A percentile compares a stretch with the other conserved stretches of the same genome.
phyloP scores from a whole-genome alignment of 495 filamentous ascomycete species.

The Trichoderma asperelloides region DNA sequence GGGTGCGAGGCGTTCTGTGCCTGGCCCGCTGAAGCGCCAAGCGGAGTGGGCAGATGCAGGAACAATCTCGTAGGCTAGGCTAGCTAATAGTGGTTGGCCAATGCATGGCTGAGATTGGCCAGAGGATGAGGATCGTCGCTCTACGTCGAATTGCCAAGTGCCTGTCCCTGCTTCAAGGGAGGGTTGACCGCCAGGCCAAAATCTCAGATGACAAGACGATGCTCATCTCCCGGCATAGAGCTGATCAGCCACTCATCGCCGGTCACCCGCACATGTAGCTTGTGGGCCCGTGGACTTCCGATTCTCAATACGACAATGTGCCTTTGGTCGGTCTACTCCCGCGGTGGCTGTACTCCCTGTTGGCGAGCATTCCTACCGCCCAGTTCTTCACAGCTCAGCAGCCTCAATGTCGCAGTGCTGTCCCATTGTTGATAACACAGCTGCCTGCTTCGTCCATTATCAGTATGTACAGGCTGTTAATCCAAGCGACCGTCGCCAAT shows the following conservation, averaged over 20 bases:
- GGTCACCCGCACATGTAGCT: not conserved
- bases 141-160: not conserved
- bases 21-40: not conserved
- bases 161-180: not conserved
- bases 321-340: not conserved
- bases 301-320: not conserved
- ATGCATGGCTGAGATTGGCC: not conserved
- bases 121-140: not conserved
- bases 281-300: not conserved
- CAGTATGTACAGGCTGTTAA: not conserved
- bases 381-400: not conserved
- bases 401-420: not conserved
- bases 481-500: no score
- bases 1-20: not conserved
- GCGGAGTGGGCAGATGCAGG: constrained; percentile 4
- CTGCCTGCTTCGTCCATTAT: not conserved
- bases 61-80: not conserved
- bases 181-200: not conserved
- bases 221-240: not conserved
- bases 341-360: not conserved
- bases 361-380: not conserved
- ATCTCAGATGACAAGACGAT: constrained; percentile 3
- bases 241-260: not conserved
- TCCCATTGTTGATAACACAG: not conserved
- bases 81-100: not conserved